These are phyloP conservation scores for Fusarium sambucinum DNA, from an alignment of 2,329 filamentous ascomycete species.

Conservation along the genomic window DNA sequence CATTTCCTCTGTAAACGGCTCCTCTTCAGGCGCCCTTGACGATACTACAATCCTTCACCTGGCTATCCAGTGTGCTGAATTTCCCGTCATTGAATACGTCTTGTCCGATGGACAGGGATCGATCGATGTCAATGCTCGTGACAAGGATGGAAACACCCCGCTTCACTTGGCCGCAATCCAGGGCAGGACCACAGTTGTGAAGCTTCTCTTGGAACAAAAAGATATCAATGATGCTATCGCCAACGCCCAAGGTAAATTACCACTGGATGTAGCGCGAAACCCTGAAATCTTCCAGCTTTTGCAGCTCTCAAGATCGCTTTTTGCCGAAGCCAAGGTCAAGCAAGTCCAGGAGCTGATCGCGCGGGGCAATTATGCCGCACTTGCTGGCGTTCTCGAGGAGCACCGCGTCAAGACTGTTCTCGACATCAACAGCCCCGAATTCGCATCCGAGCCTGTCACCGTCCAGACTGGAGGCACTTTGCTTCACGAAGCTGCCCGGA, in stretches of 20 bases:
- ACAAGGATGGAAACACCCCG: constrained; percentile 94
- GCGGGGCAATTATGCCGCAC: constrained; percentile 77
- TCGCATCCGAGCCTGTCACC: constrained; percentile 83
- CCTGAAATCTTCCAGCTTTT: constrained; percentile 97
- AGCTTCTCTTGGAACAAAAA: constrained; percentile 83
- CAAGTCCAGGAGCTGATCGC: constrained; percentile 85
- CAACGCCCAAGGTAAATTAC: constrained; percentile 86
- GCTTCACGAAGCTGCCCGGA: constrained; percentile 91
- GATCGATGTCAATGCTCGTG: constrained; percentile 88
- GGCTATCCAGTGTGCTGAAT: constrained; percentile 94
- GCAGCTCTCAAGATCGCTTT: constrained; percentile 89
- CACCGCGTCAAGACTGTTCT: constrained; percentile 85
- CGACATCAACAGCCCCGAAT: constrained; percentile 92
- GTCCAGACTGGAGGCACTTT: constrained; percentile 88
- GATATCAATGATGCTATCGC: constrained; percentile 88
- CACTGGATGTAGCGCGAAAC: constrained; percentile 88
- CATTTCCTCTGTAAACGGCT: constrained; percentile 65
- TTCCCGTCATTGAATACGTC: constrained; percentile 94
- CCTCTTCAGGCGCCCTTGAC: constrained; percentile 65
- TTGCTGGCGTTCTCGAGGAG: constrained; percentile 87
- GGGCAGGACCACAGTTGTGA: constrained; percentile 83
- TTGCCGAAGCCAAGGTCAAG: constrained; percentile 86
- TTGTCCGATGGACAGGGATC: constrained; percentile 76
- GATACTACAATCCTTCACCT: constrained; percentile 93
- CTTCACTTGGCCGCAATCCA: constrained; percentile 89